Base-by-base conservation (phyloP, 2,329 filamentous ascomycete species). In the Cladosporium sp. region DNA sequence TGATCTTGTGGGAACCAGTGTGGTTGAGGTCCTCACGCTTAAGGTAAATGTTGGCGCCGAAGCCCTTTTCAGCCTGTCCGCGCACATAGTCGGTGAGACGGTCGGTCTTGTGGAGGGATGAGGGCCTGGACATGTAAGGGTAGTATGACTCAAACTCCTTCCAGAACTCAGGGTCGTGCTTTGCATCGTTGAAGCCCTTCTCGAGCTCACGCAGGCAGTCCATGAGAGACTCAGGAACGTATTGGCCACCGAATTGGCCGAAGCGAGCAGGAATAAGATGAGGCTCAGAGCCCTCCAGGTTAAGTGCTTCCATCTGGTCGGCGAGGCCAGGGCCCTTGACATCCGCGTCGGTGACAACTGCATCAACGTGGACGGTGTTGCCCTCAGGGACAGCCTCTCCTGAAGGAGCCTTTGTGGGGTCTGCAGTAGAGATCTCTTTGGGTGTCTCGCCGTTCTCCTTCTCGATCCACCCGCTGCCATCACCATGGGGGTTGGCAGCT, bases 1-100 rank as follows among this genome's bases (percentile, higher is more conserved):
- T 99, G 80, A 99, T 97, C 83, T 99, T 99, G 82, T 99, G 94
- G 62, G 90, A 95, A 64, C 94, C 94, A 8, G 94, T 97, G 73
- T 99, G 94, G 76, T 97, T 97, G 57, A 97, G 80, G 72, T 99
- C 94, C 77, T 99, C 94, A 67, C 94, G 86, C 83, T 99, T 99
- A 65, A 99, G 78, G 88, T 93, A 99, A 78, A 99, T 96, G 70
- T 91, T 96, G 49, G 94, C 93, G 60, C 94, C 94, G 22, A 91
- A 91, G 48, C 90, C 91, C 10, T 64, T 58, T 36, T 64, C 60
- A 20, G 62, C 58, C 13, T 61, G 51, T 32, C 69, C 64, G 12
- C 68, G 64, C 9, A 67, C 60, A 24, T 65, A 60, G 70, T 95
- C 88, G 0, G 93, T 97, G 64, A 99, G 78, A 54, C 92, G 86